These are phyloP conservation scores for Evansstolkia leycettana DNA, from an alignment of 495 filamentous ascomycete species.

Conservation along the genomic window DNA sequence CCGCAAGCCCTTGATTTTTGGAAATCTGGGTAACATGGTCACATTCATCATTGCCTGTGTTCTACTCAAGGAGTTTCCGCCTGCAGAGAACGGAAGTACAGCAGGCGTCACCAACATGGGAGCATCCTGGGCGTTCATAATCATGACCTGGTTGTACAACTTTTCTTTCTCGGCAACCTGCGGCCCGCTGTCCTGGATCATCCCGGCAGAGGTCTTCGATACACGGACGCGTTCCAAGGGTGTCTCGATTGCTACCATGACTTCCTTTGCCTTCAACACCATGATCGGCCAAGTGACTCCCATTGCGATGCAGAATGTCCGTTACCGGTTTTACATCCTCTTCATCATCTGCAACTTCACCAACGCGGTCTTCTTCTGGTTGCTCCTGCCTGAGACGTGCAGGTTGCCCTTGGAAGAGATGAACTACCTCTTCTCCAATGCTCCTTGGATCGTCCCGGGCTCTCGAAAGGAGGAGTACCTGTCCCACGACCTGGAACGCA, in stretches of 20 bases:
- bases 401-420: slow-evolving; percentile 57
- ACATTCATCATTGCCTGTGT: slow-evolving; percentile 39
- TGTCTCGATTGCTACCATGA: slow-evolving; percentile 55
- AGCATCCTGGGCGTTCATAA: slow-evolving; percentile 66
- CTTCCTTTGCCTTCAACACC: slow-evolving; percentile 57
- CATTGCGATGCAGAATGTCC: slow-evolving; percentile 39
- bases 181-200: slow-evolving; percentile 52
- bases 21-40: slow-evolving; percentile 52
- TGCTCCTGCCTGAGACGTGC: slow-evolving; percentile 50
- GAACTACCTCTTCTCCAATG: slow-evolving; percentile 57
- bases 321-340: slow-evolving; percentile 43
- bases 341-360: slow-evolving; percentile 43
- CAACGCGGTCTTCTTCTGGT: slow-evolving; percentile 53
- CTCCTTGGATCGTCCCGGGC: slow-evolving; percentile 51
- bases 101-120: no score
- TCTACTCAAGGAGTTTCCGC: slow-evolving; percentile 47
- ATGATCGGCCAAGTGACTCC: slow-evolving; percentile 61
- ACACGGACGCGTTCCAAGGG: slow-evolving; percentile 54
- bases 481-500: slow-evolving; percentile 26
- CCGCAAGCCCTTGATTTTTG: slow-evolving; percentile 50
- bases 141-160: slow-evolving; percentile 61
- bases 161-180: slow-evolving; percentile 52
- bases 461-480: slow-evolving; percentile 23
- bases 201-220: slow-evolving; percentile 61
- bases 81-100: no score